phyloP scores from a whole-genome alignment of 2,329 filamentous ascomycete species.

The Coleophoma eucalyptorum region DNA sequence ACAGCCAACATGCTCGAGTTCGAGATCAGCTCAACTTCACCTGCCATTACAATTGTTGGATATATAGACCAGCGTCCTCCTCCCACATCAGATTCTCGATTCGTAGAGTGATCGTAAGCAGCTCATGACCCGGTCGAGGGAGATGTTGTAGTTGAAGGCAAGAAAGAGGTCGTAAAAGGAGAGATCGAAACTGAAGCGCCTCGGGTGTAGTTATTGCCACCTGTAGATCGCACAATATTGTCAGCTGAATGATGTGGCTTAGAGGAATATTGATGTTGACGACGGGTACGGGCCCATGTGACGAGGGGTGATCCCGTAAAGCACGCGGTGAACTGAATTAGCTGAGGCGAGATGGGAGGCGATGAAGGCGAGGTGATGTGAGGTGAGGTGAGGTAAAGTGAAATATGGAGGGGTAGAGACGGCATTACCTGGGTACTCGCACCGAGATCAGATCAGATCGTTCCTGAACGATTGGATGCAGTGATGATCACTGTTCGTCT shows the following conservation, averaged over 20 bases:
- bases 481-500: not conserved
- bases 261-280: slow-evolving; percentile 9
- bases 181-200: slow-evolving; percentile 13
- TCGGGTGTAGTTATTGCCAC: slow-evolving; percentile 18
- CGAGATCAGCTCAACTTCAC: slow-evolving; percentile 18
- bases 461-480: too few species aligned
- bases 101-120: slow-evolving; percentile 15
- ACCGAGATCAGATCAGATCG: too few species aligned
- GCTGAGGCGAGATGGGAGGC: slow-evolving; percentile 1
- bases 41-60: slow-evolving; percentile 25
- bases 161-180: slow-evolving; percentile 3
- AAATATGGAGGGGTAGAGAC: not conserved
- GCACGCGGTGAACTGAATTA: not conserved
- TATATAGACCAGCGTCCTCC: slow-evolving; percentile 15
- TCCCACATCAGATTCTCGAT: slow-evolving; percentile 23
- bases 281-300: slow-evolving; percentile 12
- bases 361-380: not conserved
- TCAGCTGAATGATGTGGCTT: slow-evolving; percentile 18
- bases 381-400: not conserved
- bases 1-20: slow-evolving; percentile 11
- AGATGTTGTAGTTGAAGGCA: slow-evolving; percentile 11
- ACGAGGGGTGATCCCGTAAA: slow-evolving; percentile 2
- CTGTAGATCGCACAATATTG: slow-evolving; percentile 19
- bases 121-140: slow-evolving; percentile 24
- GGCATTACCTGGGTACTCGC: not conserved